A percentile compares a stretch with the other conserved stretches of the same genome.
Conservation (phyloP, 768 basidiomycete genomes). For the Russula foetens region DNA sequence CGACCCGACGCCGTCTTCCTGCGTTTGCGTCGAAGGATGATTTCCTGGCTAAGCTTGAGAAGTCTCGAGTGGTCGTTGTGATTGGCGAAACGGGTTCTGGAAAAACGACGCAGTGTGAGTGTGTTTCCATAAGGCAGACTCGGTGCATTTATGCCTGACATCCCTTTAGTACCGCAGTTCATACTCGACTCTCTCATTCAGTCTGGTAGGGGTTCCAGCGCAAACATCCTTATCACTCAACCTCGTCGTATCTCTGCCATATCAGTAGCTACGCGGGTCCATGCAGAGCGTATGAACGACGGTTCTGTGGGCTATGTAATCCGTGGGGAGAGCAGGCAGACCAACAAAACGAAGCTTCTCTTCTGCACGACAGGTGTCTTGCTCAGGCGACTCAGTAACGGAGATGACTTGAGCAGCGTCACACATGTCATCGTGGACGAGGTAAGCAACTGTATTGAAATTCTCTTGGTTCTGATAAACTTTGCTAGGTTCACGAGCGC, state of each 20-base stretch:
- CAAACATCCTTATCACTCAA: slow-evolving; percentile 81
- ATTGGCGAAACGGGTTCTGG: slow-evolving; percentile 92
- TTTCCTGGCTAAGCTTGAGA: slow-evolving; percentile 51
- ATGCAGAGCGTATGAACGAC: slow-evolving; percentile 67
- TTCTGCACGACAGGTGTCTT: slow-evolving; percentile 97
- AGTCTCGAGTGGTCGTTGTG: slow-evolving; percentile 65
- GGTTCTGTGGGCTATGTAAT: slow-evolving; percentile 84
- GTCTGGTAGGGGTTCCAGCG: slow-evolving; percentile 48
- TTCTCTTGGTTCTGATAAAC: not conserved
- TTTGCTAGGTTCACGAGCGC: slow-evolving; percentile 75
- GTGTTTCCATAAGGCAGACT: not conserved
- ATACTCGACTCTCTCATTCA: slow-evolving; percentile 77
- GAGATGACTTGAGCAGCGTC: slow-evolving; percentile 60
- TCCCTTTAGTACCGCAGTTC: slow-evolving; percentile 71
- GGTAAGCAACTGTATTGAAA: slow-evolving; percentile 33
- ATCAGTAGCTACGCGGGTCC: slow-evolving; percentile 81
- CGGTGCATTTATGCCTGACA: not conserved
- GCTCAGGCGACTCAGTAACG: slow-evolving; percentile 64
- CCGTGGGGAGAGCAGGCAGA: slow-evolving; percentile 72
- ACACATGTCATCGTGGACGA: slow-evolving; percentile 90
- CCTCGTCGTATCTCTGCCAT: slow-evolving; percentile 85
- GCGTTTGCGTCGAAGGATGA: slow-evolving; percentile 61
- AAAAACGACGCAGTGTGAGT: slow-evolving; percentile 79
- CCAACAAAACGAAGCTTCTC: slow-evolving; percentile 59
- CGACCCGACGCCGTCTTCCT: slow-evolving; percentile 55